Evolutionary conservation across 768 basidiomycete species (phyloP), one percentile per base, ranked within the genome.

Genomic region (Strobilomyces dryophilus): DNA sequence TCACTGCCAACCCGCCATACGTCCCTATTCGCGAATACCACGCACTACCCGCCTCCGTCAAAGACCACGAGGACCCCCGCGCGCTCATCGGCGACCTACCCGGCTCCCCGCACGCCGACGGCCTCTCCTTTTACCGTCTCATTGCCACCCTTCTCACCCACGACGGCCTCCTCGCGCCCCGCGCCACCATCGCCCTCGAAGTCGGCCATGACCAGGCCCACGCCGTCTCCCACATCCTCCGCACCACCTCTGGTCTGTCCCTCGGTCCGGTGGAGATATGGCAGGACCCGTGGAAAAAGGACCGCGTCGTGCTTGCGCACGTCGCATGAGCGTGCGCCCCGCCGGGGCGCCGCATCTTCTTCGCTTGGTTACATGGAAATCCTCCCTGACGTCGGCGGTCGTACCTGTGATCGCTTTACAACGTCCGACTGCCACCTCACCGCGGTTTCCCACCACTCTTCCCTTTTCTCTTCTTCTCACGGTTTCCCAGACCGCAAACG

Each of bases 1-100:
- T 94, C 62, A 92, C 91, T 11, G 81, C 85, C 15, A 95, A 94
- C 71, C 89, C 89, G 24, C 89, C 92, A 10, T 98, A 97, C 70
- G 89, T 98, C 58, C 76, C 92, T 35, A 76, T 68, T 56, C 59
- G 69, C 36, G 85, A 87, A 54, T 95, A 85, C 64, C 69, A 79
- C 40, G 47, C 61, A 21, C 78, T 98, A 32, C 79, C 86, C 8
- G 54, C 64, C n/a, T 85, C 83, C 45, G 94, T 98, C 49, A 79
- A 72, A 47, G 74, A 80, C 48, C 89, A 81, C 66, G 95, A 98
- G 69, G 92, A 95, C 71, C 81, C 77, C 9, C 76, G 73, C 15
- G 95, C 95, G 11, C 79, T 98, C 21, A 76, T 93, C 40, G 93
- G 90, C 20, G 92, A 90, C 47, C 76, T 75, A 20, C 72, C 78